Evolutionary conservation across 2,329 filamentous ascomycete genomes (phyloP).

Genomic region (Ophiostoma himal-ulmi): DNA sequence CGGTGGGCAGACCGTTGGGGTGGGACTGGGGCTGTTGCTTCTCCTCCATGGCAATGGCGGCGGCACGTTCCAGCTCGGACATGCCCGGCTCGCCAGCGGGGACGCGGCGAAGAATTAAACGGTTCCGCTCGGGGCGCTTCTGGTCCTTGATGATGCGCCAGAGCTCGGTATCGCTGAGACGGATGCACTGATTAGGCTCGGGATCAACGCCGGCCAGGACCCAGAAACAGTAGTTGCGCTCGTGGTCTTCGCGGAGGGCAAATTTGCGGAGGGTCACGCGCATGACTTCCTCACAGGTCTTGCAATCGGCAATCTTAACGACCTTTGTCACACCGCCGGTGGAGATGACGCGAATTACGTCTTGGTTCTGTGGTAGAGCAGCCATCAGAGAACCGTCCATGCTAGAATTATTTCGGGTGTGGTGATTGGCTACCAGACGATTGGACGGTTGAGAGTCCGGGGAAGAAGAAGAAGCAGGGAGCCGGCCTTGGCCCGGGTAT

Average conservation of each 20-base stretch:
- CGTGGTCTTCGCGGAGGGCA: slow-evolving; percentile 79
- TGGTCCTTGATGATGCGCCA: slow-evolving; percentile 87
- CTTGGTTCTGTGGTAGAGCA: slow-evolving; percentile 75
- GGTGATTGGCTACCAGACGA: slow-evolving; percentile 62
- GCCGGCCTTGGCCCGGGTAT: slow-evolving; percentile 39
- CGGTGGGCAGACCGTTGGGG: slow-evolving; percentile 37
- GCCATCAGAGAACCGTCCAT: slow-evolving; percentile 83
- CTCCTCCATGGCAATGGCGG: slow-evolving; percentile 84
- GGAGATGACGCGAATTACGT: slow-evolving; percentile 88
- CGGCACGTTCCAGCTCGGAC: slow-evolving; percentile 79
- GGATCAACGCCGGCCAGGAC: slow-evolving; percentile 80
- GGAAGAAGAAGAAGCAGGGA: slow-evolving; percentile 50
- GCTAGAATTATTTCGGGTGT: slow-evolving; percentile 75
- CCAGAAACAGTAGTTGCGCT: slow-evolving; percentile 96
- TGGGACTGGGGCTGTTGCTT: slow-evolving; percentile 45
- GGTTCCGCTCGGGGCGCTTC: slow-evolving; percentile 77
- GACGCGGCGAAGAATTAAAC: slow-evolving; percentile 87
- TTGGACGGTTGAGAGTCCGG: slow-evolving; percentile 52
- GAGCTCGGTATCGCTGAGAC: slow-evolving; percentile 78
- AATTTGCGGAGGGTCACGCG: slow-evolving; percentile 84
- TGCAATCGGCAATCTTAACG: slow-evolving; percentile 86
- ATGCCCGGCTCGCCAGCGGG: slow-evolving; percentile 83
- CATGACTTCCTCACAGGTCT: slow-evolving; percentile 87
- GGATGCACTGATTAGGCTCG: slow-evolving; percentile 72
- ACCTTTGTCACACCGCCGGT: slow-evolving; percentile 89